A percentile compares a stretch with the other conserved stretches of the same genome.
Evolutionary conservation across 148 eudicot genomes (phyloP).

Genomic region (Linanthus parryae): DNA sequence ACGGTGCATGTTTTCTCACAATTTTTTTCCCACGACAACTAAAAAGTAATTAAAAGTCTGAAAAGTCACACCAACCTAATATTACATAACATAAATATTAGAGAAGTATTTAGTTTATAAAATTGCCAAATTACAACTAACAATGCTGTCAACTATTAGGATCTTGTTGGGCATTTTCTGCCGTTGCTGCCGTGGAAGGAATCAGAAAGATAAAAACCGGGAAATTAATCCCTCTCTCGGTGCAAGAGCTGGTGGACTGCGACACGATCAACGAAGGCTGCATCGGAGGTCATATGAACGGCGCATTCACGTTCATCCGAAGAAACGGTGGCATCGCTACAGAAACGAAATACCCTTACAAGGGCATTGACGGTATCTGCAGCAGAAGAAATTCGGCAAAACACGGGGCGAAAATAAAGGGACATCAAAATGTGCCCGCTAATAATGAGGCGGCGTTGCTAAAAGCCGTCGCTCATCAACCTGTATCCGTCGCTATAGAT

Average conservation of each 20-base stretch:
- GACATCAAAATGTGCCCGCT: conserved; percentile 9
- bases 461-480: conserved; percentile 16
- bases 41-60: background rate
- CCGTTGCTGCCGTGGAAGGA: conserved; percentile 12
- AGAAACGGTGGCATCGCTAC: conserved; percentile 11
- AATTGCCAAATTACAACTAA: background rate
- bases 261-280: conserved; percentile 12
- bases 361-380: conserved; percentile 10
- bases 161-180: conserved; percentile 21
- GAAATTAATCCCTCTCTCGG: conserved; percentile 12
- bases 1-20: background rate
- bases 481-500: conserved; percentile 10
- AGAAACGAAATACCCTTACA: conserved; percentile 8
- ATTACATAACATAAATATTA: background rate
- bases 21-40: background rate
- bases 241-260: conserved; percentile 17
- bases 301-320: conserved; percentile 7
- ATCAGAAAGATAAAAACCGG: conserved; percentile 12
- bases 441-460: conserved; percentile 5
- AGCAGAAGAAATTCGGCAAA: background rate
- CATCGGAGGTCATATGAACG: conserved; percentile 5
- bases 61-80: background rate
- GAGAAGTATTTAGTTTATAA: background rate
- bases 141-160: conserved; percentile 1
- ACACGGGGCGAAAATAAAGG: conserved; percentile 4